Evolutionary conservation across 2,329 filamentous ascomycete species (phyloP).

Genomic region (Ophiostoma fasciatum): DNA sequence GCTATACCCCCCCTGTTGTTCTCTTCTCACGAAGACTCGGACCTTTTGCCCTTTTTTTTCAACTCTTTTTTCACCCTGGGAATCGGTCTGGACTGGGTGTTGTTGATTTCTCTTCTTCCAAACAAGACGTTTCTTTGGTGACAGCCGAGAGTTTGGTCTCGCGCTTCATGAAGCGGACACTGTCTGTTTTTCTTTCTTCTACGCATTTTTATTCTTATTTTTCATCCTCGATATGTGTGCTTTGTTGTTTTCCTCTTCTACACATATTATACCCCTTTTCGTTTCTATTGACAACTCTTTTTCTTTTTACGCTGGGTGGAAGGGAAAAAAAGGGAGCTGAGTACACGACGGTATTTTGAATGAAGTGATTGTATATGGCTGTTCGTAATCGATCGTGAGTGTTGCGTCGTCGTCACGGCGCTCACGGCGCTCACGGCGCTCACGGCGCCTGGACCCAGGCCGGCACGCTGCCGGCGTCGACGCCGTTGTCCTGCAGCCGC

Average conservation of each 20-base stretch:
- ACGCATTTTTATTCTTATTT: no score
- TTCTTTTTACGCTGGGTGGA: neutral
- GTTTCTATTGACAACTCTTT: constrained; percentile 2
- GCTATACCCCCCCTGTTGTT: constrained; percentile 1
- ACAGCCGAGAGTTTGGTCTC: no score
- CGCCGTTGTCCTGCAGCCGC: constrained; percentile 42
- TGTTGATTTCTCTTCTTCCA: no score
- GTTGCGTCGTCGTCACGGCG: no score
- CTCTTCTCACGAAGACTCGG: no score
- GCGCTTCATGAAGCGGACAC: no score
- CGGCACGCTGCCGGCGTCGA: constrained; percentile 29
- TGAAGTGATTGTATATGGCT: no score
- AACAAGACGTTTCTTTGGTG: no score
- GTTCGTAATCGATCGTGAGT: no score
- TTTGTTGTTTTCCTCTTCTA: constrained; percentile 2
- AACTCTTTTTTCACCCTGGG: neutral
- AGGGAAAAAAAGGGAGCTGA: neutral
- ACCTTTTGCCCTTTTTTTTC: neutral
- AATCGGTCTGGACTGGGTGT: constrained; percentile 2
- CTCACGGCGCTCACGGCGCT: no score
- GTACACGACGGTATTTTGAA: no score
- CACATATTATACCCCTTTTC: constrained; percentile 1
- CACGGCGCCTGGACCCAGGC: constrained; percentile 18
- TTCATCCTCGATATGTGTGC: neutral
- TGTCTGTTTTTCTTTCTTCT: constrained; percentile 1